phyloP scores from a whole-genome alignment of 495 filamentous ascomycete species.

The Amphirosellinia nigrospora region DNA sequence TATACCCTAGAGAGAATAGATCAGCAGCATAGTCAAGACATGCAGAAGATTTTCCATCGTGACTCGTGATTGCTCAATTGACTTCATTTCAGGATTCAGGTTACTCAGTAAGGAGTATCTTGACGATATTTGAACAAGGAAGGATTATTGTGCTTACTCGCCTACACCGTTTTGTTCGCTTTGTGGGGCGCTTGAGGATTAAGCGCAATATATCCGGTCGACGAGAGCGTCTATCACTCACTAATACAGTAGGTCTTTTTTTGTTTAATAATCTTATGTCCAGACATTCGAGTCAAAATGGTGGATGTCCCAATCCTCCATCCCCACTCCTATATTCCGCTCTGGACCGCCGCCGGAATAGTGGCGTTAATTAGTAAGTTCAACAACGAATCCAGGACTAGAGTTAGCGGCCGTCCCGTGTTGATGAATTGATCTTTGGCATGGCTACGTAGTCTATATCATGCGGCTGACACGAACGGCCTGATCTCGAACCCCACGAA shows the following conservation, averaged over 20 bases:
- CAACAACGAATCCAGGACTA: background rate
- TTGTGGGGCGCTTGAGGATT: background rate
- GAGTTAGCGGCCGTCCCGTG: background rate
- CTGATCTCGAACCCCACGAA: background rate
- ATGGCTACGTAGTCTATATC: background rate
- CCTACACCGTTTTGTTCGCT: background rate
- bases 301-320: background rate
- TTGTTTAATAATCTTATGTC: background rate
- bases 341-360: background rate
- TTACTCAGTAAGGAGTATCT: background rate
- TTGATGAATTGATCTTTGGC: background rate
- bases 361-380: background rate
- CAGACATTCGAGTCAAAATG: background rate
- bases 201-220: background rate
- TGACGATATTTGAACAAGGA: background rate
- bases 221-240: background rate
- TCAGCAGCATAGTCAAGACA: background rate
- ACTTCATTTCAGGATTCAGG: background rate
- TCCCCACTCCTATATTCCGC: background rate
- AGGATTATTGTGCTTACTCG: background rate
- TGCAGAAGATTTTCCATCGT: background rate
- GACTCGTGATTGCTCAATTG: background rate
- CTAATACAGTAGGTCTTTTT: constrained; percentile 16
- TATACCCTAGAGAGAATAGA: background rate
- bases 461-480: constrained; percentile 1